These are phyloP conservation scores for Penicillium sp. DNA, from an alignment of 2,329 filamentous ascomycete species.

Conservation along the genomic window DNA sequence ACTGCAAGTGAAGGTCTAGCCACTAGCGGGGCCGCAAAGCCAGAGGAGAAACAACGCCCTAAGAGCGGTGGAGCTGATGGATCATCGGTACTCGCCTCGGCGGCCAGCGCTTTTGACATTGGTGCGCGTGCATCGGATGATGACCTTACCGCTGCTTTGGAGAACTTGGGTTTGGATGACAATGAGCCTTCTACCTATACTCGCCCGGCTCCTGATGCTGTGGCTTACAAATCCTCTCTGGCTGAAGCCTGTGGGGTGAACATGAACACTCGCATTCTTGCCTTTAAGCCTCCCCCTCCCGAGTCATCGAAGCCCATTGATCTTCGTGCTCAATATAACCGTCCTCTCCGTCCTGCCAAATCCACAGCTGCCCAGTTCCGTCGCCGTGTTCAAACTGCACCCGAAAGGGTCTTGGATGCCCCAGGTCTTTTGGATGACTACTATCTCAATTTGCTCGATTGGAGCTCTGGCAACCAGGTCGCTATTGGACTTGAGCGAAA, in stretches of 20 bases:
- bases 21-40: conserved; percentile 78
- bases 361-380: conserved; percentile 79
- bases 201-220: conserved; percentile 79
- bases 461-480: conserved; percentile 96
- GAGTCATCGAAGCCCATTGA: conserved; percentile 99
- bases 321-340: conserved; percentile 95
- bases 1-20: conserved; percentile 82
- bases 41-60: conserved; percentile 72
- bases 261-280: conserved; percentile 90
- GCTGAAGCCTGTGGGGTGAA: conserved; percentile 89
- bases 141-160: conserved; percentile 74
- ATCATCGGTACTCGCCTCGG: conserved; percentile 72
- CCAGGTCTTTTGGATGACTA: conserved; percentile 97
- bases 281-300: conserved; percentile 97
- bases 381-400: conserved; percentile 87
- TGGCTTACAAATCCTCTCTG: conserved; percentile 88
- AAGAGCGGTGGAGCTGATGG: conserved; percentile 69
- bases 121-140: conserved; percentile 63
- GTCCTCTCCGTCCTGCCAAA: conserved; percentile 77
- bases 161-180: conserved; percentile 73
- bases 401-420: conserved; percentile 93
- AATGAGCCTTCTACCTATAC: conserved; percentile 65
- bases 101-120: conserved; percentile 64
- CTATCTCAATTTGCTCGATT: conserved; percentile 97
- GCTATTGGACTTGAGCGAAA: conserved; percentile 95